A percentile compares a stretch with the other conserved stretches of the same genome.
phyloP scores from a whole-genome alignment of 768 basidiomycete species.

The Mycena indigotica region DNA sequence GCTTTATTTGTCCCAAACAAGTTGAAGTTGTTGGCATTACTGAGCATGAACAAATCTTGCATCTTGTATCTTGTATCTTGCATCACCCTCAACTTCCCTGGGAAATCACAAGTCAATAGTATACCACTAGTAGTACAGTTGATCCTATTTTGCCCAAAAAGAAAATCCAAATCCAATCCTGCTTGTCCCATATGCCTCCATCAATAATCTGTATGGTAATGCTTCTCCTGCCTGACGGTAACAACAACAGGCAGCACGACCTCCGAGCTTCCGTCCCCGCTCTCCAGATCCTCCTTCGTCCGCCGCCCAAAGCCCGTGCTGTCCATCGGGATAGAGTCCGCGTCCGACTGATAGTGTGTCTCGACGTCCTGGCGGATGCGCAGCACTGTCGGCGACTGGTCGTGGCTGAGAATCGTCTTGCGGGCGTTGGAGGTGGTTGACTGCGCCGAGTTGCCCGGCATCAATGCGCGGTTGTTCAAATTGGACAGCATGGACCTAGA shows the following conservation, averaged over 20 bases:
- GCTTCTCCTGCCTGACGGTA: neutral
- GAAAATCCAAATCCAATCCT: neutral
- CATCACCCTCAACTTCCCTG: no score
- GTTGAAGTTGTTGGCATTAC: no score
- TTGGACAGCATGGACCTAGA: conserved; percentile 7
- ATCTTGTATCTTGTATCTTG: no score
- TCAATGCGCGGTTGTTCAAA: neutral
- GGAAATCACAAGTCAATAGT: no score
- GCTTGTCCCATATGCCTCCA: neutral
- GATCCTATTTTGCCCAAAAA: no score
- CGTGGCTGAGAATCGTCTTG: neutral
- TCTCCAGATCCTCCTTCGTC: neutral
- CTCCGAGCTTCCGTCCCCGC: neutral
- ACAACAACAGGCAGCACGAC: neutral
- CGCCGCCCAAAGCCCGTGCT: neutral
- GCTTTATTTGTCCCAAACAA: no score
- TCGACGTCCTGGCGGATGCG: conserved; percentile 10
- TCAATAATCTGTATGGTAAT: neutral
- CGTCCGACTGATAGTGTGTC: conserved; percentile 11
- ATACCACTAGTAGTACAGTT: no score
- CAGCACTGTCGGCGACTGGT: conserved; percentile 1
- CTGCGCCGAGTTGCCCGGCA: neutral
- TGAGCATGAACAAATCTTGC: no score
- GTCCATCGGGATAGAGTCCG: conserved; percentile 6
- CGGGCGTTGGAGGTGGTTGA: neutral